Evolutionary conservation across 805 yeast species (phyloP), one percentile per base, ranked within the genome.

Genomic region (Gaillardinia entomophila): DNA sequence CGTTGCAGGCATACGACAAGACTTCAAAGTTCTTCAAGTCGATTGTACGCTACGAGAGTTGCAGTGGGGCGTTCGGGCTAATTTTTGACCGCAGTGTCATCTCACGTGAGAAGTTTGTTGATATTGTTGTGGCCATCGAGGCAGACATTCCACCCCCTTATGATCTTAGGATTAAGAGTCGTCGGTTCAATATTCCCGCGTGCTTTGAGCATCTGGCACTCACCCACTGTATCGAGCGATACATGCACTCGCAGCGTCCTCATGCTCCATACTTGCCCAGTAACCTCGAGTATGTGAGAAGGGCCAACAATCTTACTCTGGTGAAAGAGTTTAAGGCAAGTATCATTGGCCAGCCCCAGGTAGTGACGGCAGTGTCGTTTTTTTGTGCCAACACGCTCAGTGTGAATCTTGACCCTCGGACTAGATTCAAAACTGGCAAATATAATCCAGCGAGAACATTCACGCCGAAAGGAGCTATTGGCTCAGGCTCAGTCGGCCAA

Each of bases 371-470:
- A 16, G 55, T 47, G 22, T 53, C 59, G 5, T 53, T 53, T 30
- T 35, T 53, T 10, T 53, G 59, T 44, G 59, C 58, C 6, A 42
- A 44, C 30, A 49, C 57, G 6, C 22, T 19, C 22, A 19, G 22
- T 19, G 22, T 19, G 22, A 19, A 19, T 10, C 44, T 50, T 12
- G 62, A 60, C 34, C 63, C 63, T 23, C 41, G 60, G 32, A 26
- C 35, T 14, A 41, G 55, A 24, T 51, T 52, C 32, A 40, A 49
- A 37, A 40, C 45, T 47, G 19, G 44, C 49, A 53, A 53, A 16
- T 54, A 53, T 28, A 53, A 53, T 37, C 59, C 59, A 10, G 48
- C 59, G 3, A 40, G 59, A 35, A 52, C 59, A n/a, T 48, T 46
- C 22, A 52, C 60, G 1, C 59, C 59, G 1, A 50, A 45, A 16